Conservation (phyloP, 2,329 filamentous ascomycete genomes). For the Ceratocystis albifundus region DNA sequence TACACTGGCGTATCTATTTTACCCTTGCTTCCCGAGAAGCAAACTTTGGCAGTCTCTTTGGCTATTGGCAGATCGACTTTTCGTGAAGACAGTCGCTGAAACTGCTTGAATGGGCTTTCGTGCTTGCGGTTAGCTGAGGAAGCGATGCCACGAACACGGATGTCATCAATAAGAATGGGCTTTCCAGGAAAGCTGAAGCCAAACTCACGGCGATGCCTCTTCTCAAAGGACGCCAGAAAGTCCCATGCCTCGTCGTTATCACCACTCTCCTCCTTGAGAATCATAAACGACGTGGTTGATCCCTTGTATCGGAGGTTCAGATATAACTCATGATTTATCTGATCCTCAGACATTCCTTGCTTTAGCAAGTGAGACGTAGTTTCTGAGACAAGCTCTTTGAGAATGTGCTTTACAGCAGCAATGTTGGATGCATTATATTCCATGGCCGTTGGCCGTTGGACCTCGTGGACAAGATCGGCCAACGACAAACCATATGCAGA, state of each 20-base stretch:
- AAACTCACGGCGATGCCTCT: slow-evolving; percentile 84
- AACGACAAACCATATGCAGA: slow-evolving; percentile 89
- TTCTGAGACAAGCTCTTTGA: slow-evolving; percentile 68
- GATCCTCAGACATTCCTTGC: slow-evolving; percentile 65
- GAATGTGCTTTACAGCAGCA: slow-evolving; percentile 56
- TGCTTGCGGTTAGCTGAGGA: slow-evolving; percentile 35
- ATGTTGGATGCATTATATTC: slow-evolving; percentile 46
- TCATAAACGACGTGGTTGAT: slow-evolving; percentile 84
- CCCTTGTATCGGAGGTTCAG: slow-evolving; percentile 88
- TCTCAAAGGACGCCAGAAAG: slow-evolving; percentile 73
- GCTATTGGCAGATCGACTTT: slow-evolving; percentile 43
- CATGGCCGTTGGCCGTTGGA: slow-evolving; percentile 62
- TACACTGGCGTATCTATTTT: slow-evolving; percentile 65
- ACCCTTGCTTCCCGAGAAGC: slow-evolving; percentile 57
- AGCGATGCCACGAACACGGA: slow-evolving; percentile 76
- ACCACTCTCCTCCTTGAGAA: slow-evolving; percentile 50
- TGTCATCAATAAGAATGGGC: slow-evolving; percentile 83
- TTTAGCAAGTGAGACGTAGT: slow-evolving; percentile 55
- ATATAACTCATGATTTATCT: slow-evolving; percentile 80
- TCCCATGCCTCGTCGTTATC: slow-evolving; percentile 58
- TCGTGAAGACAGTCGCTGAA: slow-evolving; percentile 41
- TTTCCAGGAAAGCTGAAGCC: slow-evolving; percentile 76
- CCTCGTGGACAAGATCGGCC: slow-evolving; percentile 84
- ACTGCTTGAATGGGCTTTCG: slow-evolving; percentile 72
- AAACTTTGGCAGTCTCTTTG: slow-evolving; percentile 54